Percentiles rank a stretch among this genome's conserved stretches.
These are phyloP conservation scores for Platanthera zijinensis DNA, from an alignment of 106 monocot genomes.

Conservation along the genomic window DNA sequence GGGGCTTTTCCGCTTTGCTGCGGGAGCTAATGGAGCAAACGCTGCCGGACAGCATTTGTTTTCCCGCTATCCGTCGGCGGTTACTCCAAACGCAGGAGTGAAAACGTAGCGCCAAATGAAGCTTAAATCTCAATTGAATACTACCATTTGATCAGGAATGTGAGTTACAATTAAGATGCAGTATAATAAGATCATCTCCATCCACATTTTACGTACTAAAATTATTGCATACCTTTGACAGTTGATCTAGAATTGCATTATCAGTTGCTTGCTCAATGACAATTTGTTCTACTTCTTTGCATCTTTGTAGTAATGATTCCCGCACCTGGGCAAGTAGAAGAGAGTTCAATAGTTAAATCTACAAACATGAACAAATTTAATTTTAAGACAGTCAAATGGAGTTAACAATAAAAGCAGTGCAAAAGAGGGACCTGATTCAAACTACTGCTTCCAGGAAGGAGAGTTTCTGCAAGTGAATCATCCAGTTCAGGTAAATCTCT, in stretches of 20 bases:
- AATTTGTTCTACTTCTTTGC: constrained; percentile 74
- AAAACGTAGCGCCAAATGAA: too few relatives aligned
- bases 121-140: too few relatives aligned
- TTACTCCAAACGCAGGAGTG: too few relatives aligned
- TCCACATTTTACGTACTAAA: background rate
- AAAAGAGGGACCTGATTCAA: constrained; percentile 45
- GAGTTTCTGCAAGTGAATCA: constrained; percentile 78
- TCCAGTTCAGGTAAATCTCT: constrained; percentile 79
- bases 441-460: constrained; percentile 78
- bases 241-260: constrained; percentile 90
- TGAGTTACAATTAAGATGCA: too few relatives aligned
- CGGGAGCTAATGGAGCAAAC: too few relatives aligned
- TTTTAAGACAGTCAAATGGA: background rate
- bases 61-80: too few relatives aligned
- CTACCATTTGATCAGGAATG: too few relatives aligned
- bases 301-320: constrained; percentile 77
- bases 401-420: background rate
- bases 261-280: constrained; percentile 98
- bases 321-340: constrained; percentile 39
- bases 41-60: too few relatives aligned
- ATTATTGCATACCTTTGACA: constrained; percentile 49
- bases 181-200: background rate
- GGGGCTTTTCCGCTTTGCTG: too few relatives aligned
- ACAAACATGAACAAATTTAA: background rate
- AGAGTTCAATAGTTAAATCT: background rate